Evolutionary conservation across 2,329 filamentous ascomycete genomes (phyloP).

Genomic region (Aspergillus fumigatiaffinis): DNA sequence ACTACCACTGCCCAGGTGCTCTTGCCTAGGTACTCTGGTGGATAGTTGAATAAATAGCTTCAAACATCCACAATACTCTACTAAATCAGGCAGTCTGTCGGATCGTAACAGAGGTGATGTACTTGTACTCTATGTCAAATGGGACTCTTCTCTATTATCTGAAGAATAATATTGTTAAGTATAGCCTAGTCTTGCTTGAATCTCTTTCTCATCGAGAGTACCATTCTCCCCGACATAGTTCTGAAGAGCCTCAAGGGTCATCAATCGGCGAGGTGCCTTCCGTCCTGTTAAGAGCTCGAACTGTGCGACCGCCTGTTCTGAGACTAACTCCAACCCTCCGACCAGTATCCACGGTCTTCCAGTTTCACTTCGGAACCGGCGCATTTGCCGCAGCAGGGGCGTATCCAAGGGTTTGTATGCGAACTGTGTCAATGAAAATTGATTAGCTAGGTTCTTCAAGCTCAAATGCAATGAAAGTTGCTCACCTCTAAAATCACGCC

Average conservation of each 20-base stretch:
- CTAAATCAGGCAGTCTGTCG: not conserved
- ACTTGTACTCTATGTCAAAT: not conserved
- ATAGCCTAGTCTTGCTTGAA: conserved; percentile 32
- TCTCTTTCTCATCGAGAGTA: conserved; percentile 36
- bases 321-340: conserved; percentile 70
- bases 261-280: conserved; percentile 64
- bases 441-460: not conserved
- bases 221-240: conserved; percentile 35
- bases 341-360: conserved; percentile 62
- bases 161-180: conserved; percentile 8
- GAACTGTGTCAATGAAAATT: conserved; percentile 20
- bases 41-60: no score
- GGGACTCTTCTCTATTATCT: not conserved
- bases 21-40: no score
- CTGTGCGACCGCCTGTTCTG: conserved; percentile 76
- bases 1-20: not conserved
- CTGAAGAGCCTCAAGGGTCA: conserved; percentile 60
- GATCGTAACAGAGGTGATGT: not conserved
- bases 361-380: conserved; percentile 54
- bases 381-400: conserved; percentile 65
- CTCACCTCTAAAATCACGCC: conserved; percentile 68
- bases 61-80: no score
- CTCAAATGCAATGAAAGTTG: not conserved
- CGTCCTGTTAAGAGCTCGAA: conserved; percentile 77
- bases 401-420: conserved; percentile 72